These are phyloP conservation scores for Boletales sp. DNA, from an alignment of 768 basidiomycete species.

Conservation along the genomic window DNA sequence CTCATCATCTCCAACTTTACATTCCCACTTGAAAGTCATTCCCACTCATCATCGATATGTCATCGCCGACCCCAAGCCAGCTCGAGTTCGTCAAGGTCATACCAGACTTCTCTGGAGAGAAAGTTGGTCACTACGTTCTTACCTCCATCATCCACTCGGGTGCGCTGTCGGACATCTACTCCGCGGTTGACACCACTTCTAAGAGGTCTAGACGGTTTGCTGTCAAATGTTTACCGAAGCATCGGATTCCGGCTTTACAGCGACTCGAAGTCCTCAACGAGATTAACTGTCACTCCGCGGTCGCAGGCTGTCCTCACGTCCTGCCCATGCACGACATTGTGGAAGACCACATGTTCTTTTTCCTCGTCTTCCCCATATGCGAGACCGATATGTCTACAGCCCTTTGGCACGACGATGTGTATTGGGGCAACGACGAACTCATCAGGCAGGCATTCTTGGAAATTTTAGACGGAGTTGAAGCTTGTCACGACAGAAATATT, in stretches of 20 bases:
- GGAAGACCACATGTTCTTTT: constrained; percentile 57
- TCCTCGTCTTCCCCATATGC: constrained; percentile 60
- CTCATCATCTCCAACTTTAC: too few species aligned
- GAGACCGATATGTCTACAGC: constrained; percentile 62
- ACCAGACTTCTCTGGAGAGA: constrained; percentile 42
- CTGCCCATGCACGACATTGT: constrained; percentile 63
- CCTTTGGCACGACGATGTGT: constrained; percentile 46
- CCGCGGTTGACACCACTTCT: constrained; percentile 51
- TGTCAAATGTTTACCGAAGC: constrained; percentile 67
- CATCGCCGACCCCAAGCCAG: too few species aligned
- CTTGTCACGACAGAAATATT: constrained; percentile 65
- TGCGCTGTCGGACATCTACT: constrained; percentile 74
- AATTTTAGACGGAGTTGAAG: constrained; percentile 69
- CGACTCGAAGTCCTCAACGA: constrained; percentile 59
- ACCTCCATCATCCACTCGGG: constrained; percentile 65
- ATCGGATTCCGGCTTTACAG: constrained; percentile 47
- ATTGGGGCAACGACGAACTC: constrained; percentile 52
- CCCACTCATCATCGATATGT: too few species aligned
- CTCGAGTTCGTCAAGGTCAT: too few species aligned
- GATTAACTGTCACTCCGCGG: constrained; percentile 48
- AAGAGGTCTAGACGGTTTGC: constrained; percentile 46
- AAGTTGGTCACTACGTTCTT: constrained; percentile 60
- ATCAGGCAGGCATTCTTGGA: constrained; percentile 69
- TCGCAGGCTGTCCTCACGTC: constrained; percentile 54
- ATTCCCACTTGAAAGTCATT: too few species aligned